Percentiles rank a stretch among this genome's conserved stretches.
These are phyloP conservation scores for Saccharum spontaneum DNA, from an alignment of 176 grass and related monocot species.

Conservation along the genomic window DNA sequence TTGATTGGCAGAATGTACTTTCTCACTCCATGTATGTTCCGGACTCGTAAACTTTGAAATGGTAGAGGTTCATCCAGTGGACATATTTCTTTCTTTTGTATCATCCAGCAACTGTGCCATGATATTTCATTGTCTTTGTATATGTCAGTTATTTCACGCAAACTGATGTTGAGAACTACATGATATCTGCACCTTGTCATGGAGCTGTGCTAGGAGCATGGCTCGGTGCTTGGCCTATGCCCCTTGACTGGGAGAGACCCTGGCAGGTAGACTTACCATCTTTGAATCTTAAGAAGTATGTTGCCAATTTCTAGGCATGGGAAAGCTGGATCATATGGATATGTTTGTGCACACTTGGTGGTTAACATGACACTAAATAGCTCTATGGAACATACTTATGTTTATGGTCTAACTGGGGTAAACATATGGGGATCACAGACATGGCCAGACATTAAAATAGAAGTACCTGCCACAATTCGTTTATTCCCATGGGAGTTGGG, in stretches of 20 bases:
- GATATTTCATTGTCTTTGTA: constrained; percentile 18
- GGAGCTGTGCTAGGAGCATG: constrained; percentile 91
- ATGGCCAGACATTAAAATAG: not conserved
- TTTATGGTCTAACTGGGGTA: too few relatives aligned
- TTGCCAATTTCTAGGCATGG: not conserved
- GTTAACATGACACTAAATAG: not conserved
- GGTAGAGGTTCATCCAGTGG: not conserved
- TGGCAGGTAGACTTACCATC: constrained; percentile 69
- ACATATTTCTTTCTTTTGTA: constrained; percentile 6
- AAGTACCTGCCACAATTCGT: not conserved
- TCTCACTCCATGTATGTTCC: constrained; percentile 65
- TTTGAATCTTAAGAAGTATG: not conserved
- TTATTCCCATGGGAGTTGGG: not conserved
- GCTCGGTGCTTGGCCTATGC: constrained; percentile 96
- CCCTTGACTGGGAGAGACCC: constrained; percentile 91
- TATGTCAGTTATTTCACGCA: constrained; percentile 42
- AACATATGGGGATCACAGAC: not conserved
- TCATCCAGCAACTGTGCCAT: not conserved
- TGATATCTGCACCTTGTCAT: constrained; percentile 81
- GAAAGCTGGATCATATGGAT: not conserved
- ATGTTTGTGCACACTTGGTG: constrained; percentile 10
- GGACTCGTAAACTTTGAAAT: constrained; percentile 2
- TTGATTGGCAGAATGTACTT: constrained; percentile 68
- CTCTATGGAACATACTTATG: not conserved
- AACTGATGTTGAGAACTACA: constrained; percentile 52